Evolutionary conservation across 768 basidiomycete genomes (phyloP), one percentile per base, ranked within the genome.

Genomic region (Holtermannia corniformis): DNA sequence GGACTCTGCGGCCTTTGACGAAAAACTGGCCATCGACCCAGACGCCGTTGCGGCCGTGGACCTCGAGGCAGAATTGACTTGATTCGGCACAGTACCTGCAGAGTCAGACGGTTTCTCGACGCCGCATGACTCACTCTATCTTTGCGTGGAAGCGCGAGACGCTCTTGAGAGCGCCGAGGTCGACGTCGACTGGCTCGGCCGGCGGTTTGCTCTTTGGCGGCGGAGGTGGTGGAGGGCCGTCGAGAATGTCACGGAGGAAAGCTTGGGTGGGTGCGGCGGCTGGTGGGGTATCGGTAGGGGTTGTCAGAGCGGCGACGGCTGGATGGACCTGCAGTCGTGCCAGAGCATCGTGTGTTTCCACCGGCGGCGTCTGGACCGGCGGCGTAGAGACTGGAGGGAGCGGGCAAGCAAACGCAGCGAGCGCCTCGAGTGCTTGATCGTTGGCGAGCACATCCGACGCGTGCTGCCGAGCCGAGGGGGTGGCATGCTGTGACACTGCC

Each of bases 21-120:
- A 83, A 83, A 87, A 92, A 99, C n/a, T 87, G 82, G 25, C 91
- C 92, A 59, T 97, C 91, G 3, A 99, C 90, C 86, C 92, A 96
- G 16, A 91, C 91, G 12, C 95, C 95, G 64, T 99, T 97, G 54
- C 95, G 78, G n/a, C 95, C 95, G 32, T 88, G 79, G 32, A 99
- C 92, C 55, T 83, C 82, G 28, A 99, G 80, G 47, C 67, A 72
- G 51, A 72, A 72, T 46, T 70, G 68, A 32, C 64, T 63, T 16
- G 64, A 41, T 49, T 70, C 68, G 20, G 61, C 44, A 3, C 59
- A 54, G 47, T 63, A 72, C 21, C 58, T 59, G 25, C n/a, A 40
- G 5, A n/a, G 44, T 23, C 25, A 23, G 19, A 19, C 40, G n/a
- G 21, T 42, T 3, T 14, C 12, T 26, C 40, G 24, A 20, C 37